These are phyloP conservation scores for Asclepias syriaca DNA, from an alignment of 257 asterid genomes.

Conservation along the genomic window DNA sequence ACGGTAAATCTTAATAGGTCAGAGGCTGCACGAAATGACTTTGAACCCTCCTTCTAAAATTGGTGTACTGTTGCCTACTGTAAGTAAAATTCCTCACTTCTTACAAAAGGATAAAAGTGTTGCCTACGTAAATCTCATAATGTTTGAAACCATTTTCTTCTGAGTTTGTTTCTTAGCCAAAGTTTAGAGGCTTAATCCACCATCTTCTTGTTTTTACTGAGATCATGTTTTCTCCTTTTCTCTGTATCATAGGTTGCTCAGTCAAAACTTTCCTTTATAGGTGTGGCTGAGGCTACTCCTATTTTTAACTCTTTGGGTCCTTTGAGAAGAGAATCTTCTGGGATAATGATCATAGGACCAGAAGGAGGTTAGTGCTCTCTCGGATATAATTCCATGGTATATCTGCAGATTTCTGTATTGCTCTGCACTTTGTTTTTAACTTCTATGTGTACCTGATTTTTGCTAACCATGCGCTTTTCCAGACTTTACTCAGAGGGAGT, in stretches of 20 bases:
- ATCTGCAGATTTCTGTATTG: background rate
- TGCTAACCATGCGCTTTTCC: constrained; percentile 11
- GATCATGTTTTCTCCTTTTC: constrained; percentile 5
- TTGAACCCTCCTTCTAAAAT: constrained; percentile 64
- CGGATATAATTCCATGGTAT: background rate
- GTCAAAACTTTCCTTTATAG: constrained; percentile 67
- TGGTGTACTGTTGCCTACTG: constrained; percentile 53
- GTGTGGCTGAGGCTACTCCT: constrained; percentile 78
- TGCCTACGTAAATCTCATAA: background rate
- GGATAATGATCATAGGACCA: constrained; percentile 83
- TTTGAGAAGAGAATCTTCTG: constrained; percentile 40
- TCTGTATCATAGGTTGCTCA: constrained; percentile 47
- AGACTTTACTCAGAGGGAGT: constrained; percentile 79
- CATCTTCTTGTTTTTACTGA: background rate
- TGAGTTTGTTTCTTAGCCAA: background rate
- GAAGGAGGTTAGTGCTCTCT: constrained; percentile 78
- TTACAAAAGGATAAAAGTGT: background rate
- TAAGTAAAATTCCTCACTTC: constrained; percentile 29
- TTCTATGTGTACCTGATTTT: background rate
- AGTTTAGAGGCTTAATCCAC: background rate
- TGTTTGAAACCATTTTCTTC: background rate
- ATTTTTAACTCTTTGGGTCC: constrained; percentile 49
- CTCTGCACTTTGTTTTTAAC: background rate
- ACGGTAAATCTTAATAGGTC: constrained; percentile 44
- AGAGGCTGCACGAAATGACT: constrained; percentile 81